A percentile compares a stretch with the other conserved stretches of the same genome.
Conservation (phyloP, 306 rosid species). For the Hippophae gyantsensis region DNA sequence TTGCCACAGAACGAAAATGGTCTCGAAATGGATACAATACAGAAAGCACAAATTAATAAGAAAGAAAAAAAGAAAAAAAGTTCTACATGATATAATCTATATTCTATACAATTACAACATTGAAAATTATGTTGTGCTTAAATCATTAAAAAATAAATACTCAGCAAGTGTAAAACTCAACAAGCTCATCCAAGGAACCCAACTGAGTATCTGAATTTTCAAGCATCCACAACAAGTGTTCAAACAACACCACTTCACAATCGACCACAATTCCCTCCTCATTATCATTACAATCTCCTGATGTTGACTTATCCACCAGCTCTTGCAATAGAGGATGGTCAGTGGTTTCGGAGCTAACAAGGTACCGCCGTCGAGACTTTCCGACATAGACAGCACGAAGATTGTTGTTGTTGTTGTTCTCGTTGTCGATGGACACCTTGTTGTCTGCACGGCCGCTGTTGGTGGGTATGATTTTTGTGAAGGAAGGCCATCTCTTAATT, state of each 20-base stretch:
- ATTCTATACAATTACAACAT: no score
- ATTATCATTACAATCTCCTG: background rate
- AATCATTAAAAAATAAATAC: no score
- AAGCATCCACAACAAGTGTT: constrained; percentile 91
- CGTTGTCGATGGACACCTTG: background rate
- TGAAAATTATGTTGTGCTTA: no score
- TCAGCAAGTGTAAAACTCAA: constrained; percentile 68
- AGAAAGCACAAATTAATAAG: no score
- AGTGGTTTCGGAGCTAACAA: constrained; percentile 48
- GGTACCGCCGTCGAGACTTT: constrained; percentile 58
- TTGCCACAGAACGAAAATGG: no score
- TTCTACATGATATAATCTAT: no score
- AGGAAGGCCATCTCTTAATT: constrained; percentile 67
- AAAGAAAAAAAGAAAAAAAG: no score
- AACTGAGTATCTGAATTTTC: constrained; percentile 53
- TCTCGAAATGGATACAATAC: no score
- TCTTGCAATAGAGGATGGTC: constrained; percentile 78
- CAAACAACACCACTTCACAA: constrained; percentile 86
- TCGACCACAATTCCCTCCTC: constrained; percentile 37
- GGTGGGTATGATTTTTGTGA: constrained; percentile 54
- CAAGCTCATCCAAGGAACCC: constrained; percentile 79
- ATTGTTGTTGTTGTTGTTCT: constrained; percentile 8
- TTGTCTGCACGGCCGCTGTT: constrained; percentile 21
- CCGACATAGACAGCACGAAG: constrained; percentile 70
- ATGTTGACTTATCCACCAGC: constrained; percentile 48